These are phyloP conservation scores for Daldinia childiae DNA, from an alignment of 495 filamentous ascomycete genomes.

Conservation along the genomic window DNA sequence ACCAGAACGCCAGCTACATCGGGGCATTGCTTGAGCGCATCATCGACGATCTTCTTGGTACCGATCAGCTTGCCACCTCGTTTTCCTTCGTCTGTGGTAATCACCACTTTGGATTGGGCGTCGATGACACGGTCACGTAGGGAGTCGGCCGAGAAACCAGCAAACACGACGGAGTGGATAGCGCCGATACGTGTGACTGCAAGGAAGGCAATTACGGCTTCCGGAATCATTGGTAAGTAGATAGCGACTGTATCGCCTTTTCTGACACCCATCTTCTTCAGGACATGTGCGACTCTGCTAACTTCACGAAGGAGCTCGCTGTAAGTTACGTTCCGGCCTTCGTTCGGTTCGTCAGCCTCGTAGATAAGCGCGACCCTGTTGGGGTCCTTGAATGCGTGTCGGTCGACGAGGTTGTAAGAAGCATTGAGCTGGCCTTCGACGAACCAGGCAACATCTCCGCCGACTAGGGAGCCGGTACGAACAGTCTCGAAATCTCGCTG, in stretches of 20 bases:
- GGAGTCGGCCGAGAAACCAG: conserved; percentile 97
- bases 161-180: conserved; percentile 98
- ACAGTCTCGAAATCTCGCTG: conserved; percentile 93
- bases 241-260: conserved; percentile 98
- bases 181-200: conserved; percentile 93
- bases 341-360: conserved; percentile 90
- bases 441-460: conserved; percentile 95
- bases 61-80: conserved; percentile 97
- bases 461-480: conserved; percentile 74
- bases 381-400: conserved; percentile 92
- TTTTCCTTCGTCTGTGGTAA: conserved; percentile 97
- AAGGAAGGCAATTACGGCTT: conserved; percentile 90
- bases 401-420: conserved; percentile 96
- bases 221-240: conserved; percentile 99
- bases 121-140: conserved; percentile 95
- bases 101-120: conserved; percentile 87
- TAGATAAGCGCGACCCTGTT: conserved; percentile 96
- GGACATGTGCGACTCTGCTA: conserved; percentile 80
- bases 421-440: conserved; percentile 92
- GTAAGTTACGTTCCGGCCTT: conserved; percentile 92
- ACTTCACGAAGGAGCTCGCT: conserved; percentile 94
- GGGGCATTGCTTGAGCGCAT: conserved; percentile 96
- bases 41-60: conserved; percentile 99
- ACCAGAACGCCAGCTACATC: conserved; percentile 87
- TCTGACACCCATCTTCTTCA: conserved; percentile 94